These are phyloP conservation scores for Pichia phayaonensis DNA, from an alignment of 805 yeast genomes.

Conservation along the genomic window DNA sequence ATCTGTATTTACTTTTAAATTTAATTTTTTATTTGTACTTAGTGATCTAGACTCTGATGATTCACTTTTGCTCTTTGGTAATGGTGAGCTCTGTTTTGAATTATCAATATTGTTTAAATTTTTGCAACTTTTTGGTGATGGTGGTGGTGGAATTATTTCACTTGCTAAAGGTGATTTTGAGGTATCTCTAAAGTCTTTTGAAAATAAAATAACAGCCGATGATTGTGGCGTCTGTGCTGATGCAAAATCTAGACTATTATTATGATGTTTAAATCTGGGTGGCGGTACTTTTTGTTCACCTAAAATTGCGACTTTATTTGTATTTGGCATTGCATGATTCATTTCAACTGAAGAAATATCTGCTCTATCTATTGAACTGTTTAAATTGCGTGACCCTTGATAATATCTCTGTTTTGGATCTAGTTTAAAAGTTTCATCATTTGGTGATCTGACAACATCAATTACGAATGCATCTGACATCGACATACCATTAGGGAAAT, in stretches of 20 bases:
- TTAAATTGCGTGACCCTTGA: background rate
- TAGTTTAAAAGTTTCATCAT: conserved; percentile 10
- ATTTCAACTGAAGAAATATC: background rate
- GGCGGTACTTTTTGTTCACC: conserved; percentile 27
- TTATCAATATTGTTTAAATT: background rate
- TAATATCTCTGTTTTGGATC: background rate
- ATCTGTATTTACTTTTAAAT: conserved; percentile 3
- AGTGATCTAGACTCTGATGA: background rate
- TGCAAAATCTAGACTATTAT: conserved; percentile 5
- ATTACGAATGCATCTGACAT: conserved; percentile 58
- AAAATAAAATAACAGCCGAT: conserved; percentile 43
- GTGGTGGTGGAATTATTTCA: conserved; percentile 3
- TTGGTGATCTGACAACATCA: conserved; percentile 31
- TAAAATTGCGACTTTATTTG: conserved; percentile 20
- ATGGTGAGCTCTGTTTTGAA: background rate
- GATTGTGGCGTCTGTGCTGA: conserved; percentile 17
- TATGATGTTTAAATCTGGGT: conserved; percentile 16
- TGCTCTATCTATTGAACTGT: background rate
- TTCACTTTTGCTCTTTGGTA: background rate
- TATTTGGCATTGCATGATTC: background rate
- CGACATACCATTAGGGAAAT: conserved; percentile 61
- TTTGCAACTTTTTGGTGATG: conserved; percentile 4
- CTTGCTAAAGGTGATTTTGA: conserved; percentile 15
- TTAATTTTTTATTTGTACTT: background rate
- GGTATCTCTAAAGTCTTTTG: conserved; percentile 29